Conservation (phyloP, 495 filamentous ascomycete species). For the Cenococcum geophilum region DNA sequence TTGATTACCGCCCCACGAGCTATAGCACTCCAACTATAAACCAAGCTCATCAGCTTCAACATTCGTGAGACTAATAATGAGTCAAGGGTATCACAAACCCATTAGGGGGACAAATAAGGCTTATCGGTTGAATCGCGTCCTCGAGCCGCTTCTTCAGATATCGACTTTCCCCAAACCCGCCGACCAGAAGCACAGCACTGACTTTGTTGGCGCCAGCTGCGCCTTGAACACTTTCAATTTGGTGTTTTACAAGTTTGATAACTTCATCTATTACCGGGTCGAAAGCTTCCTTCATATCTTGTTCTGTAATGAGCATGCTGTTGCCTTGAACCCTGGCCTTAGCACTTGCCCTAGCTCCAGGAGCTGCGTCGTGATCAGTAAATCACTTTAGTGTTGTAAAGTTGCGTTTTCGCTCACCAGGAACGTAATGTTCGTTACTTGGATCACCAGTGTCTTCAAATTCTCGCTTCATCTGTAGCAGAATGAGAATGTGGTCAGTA, state of each 20-base stretch:
- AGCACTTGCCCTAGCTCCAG: neutral
- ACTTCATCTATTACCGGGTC: conserved; percentile 61
- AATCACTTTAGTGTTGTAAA: neutral
- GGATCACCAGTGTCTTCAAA: neutral
- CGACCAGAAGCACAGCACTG: conserved; percentile 58
- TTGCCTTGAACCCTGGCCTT: neutral
- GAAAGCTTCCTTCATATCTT: conserved; percentile 40
- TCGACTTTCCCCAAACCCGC: conserved; percentile 62
- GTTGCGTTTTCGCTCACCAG: neutral
- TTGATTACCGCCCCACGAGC: conserved; percentile 43
- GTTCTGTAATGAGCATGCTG: neutral
- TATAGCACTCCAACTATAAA: conserved; percentile 43
- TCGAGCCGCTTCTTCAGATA: conserved; percentile 46
- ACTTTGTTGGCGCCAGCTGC: conserved; percentile 22
- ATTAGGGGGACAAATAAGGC: conserved; percentile 27
- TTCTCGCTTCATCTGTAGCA: neutral
- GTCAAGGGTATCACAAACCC: too few species aligned
- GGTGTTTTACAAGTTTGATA: conserved; percentile 53
- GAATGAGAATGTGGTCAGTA: neutral
- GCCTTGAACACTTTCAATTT: conserved; percentile 45
- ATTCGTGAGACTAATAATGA: too few species aligned
- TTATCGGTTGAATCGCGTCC: conserved; percentile 10
- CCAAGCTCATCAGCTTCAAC: too few species aligned
- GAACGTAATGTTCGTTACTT: neutral
- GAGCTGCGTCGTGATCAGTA: neutral